These are phyloP conservation scores for Spiromastix sp. DNA, from an alignment of 2,329 filamentous ascomycete genomes.

Conservation along the genomic window DNA sequence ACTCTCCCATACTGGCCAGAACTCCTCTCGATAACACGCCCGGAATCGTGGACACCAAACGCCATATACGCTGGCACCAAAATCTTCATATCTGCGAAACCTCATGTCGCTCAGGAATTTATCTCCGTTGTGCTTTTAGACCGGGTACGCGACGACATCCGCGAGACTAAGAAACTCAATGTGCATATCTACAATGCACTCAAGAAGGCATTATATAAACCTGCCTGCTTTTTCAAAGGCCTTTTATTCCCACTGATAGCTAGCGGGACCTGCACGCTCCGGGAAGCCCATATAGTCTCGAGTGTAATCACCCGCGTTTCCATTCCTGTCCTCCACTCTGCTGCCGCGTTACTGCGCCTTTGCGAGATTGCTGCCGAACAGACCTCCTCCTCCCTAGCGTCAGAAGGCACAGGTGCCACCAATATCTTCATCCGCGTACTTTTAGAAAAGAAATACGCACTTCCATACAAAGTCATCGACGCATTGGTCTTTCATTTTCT, in stretches of 20 bases:
- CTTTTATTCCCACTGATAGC: slow-evolving; percentile 83
- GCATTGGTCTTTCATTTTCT: slow-evolving; percentile 94
- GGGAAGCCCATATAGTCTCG: slow-evolving; percentile 85
- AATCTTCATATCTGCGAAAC: slow-evolving; percentile 81
- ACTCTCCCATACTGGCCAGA: slow-evolving; percentile 88
- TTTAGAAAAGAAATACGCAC: slow-evolving; percentile 91
- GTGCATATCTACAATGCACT: slow-evolving; percentile 89
- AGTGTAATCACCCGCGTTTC: slow-evolving; percentile 76
- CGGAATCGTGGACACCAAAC: slow-evolving; percentile 68
- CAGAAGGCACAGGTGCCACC: slow-evolving; percentile 79
- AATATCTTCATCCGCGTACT: slow-evolving; percentile 93
- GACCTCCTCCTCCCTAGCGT: slow-evolving; percentile 56
- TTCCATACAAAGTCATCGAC: slow-evolving; percentile 91
- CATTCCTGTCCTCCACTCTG: slow-evolving; percentile 84
- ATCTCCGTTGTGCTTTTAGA: slow-evolving; percentile 80
- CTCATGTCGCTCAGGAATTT: slow-evolving; percentile 70
- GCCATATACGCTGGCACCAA: slow-evolving; percentile 80
- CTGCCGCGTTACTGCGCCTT: slow-evolving; percentile 78
- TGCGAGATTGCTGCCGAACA: slow-evolving; percentile 93
- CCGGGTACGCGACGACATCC: slow-evolving; percentile 85
- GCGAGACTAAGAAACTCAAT: slow-evolving; percentile 88
- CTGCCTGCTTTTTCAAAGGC: slow-evolving; percentile 92
- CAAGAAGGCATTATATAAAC: slow-evolving; percentile 89
- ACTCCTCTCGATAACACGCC: slow-evolving; percentile 72
- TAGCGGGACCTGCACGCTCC: slow-evolving; percentile 77